Evolutionary conservation across 257 asterid species (phyloP), one percentile per base, ranked within the genome.

Genomic region (Rauvolfia tetraphylla): DNA sequence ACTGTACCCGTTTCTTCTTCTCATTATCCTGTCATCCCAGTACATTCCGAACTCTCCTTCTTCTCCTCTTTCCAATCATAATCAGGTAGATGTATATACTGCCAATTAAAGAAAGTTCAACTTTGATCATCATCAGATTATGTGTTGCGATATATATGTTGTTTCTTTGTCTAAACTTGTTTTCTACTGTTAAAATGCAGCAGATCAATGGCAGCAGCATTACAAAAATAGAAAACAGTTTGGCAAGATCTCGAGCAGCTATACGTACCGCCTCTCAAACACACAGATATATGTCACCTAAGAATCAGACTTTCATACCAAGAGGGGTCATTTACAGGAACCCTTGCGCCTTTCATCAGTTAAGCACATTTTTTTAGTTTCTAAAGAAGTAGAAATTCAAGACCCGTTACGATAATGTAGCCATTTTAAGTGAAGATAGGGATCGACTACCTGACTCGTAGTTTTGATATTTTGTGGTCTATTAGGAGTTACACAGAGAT

Each of bases 401-500:
- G 29, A 20, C n/a, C n/a, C n/a, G n/a, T n/a, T n/a, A n/a, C n/a
- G n/a, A n/a, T n/a, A n/a, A n/a, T n/a, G n/a, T n/a, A n/a, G n/a
- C n/a, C n/a, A n/a, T n/a, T n/a, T n/a, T n/a, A n/a, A n/a, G n/a
- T n/a, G n/a, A n/a, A n/a, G n/a, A n/a, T 58, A 22, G 5, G 31
- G 12, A 49, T 17, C 56, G 56, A 49, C 22, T 49, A 0, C 2
- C 56, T 49, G 53, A 46, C 17, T 9, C 2, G 53, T 46, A 8
- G 5, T 41, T 29, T 18, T 27, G 3, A 63, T 49, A 4, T 7
- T 41, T 8, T 61, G 23, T 14, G 39, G 12, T 48, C 0, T 12
- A 22, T 25, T 33, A 90, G 96, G 88, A 90, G 96, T 82, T 83
- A 86, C 76, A 49, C 34, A 22, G 91, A 90, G 75, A 90, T 90